Conservation (phyloP, 164 flowering plant species). For the Cinnamomum micranthum region DNA sequence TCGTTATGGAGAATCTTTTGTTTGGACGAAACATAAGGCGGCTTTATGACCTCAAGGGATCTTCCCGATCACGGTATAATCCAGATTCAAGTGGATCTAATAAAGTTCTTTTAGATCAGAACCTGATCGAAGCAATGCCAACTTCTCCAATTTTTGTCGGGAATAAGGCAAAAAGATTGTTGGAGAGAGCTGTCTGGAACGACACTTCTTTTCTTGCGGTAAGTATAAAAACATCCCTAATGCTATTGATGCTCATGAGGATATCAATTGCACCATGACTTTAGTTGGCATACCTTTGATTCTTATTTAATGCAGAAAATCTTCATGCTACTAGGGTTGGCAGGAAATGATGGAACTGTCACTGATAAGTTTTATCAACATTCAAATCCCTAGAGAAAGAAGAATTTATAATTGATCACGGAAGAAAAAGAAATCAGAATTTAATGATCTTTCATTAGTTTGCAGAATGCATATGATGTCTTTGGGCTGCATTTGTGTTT, state of each 20-base stretch:
- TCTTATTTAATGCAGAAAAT: too few relatives aligned
- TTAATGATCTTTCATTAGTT: too few relatives aligned
- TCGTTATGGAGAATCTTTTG: constrained; percentile 95
- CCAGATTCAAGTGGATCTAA: constrained; percentile 87
- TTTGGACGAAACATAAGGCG: constrained; percentile 66
- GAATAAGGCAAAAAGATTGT: constrained; percentile 82
- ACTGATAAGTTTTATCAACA: too few relatives aligned
- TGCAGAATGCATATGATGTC: too few relatives aligned
- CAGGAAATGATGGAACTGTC: too few relatives aligned
- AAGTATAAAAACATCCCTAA: constrained; percentile 27
- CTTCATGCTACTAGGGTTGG: too few relatives aligned
- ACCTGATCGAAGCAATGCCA: constrained; percentile 97
- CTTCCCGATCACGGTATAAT: constrained; percentile 86
- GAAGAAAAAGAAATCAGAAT: too few relatives aligned
- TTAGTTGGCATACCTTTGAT: too few relatives aligned
- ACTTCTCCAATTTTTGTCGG: constrained; percentile 98
- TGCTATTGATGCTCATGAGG: background rate
- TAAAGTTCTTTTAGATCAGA: constrained; percentile 92
- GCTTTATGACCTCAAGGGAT: constrained; percentile 96
- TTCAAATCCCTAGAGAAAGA: too few relatives aligned
- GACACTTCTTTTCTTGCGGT: constrained; percentile 98
- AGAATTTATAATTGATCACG: too few relatives aligned
- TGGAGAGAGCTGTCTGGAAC: constrained; percentile 99
- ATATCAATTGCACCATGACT: background rate
- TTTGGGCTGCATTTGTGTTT: too few relatives aligned